Evolutionary conservation across 495 filamentous ascomycete species (phyloP), one percentile per base, ranked within the genome.

Genomic region (Zalerion maritima): DNA sequence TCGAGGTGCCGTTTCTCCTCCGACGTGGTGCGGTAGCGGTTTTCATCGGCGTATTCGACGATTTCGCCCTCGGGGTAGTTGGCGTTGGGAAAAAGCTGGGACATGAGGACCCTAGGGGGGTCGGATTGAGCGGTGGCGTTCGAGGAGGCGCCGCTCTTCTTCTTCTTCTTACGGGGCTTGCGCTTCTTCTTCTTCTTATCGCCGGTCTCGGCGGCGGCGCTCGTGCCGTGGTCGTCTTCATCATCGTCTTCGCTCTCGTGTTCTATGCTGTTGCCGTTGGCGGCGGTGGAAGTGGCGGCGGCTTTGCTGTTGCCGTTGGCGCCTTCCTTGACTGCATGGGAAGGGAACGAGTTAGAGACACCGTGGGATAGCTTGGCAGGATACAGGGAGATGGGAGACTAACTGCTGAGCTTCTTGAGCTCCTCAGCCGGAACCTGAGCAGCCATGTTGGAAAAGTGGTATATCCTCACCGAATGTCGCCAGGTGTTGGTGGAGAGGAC

Each of bases 1-100:
- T 85, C 78, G 18, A 89, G 59, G 42, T 89, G 80, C 31, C 83
- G 72, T 57, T 86, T 81, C 60, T 93, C 84, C 55, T 89, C 82
- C 47, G 65, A 71, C 16, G 84, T 92, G 15, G 77, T 89, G 30
- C 84, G 80, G 46, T 75, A 79, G 24, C 66, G 49, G 48, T 89
- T 91, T 35, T 87, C 81, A 43, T 82, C 65, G 36, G 61, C 51
- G 32, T 75, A 75, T 38, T 86, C 81, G 43, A 75, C 72, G 49
- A 87, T 80, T 53, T 91, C 71, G 34, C 84, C 84, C 45, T 73
- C 67, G 34, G 81, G 81, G 50, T 81, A 93, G 41, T 59, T 60
- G 40, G 69, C 61, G 47, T 72, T 71, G 29, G 75, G 75, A 58
- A 85, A 91, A 15, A 93, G 67, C 37, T 73, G 68, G 31, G 78